Evolutionary conservation across 2,329 filamentous ascomycete genomes (phyloP).

Genomic region (Microsporum ferrugineum): DNA sequence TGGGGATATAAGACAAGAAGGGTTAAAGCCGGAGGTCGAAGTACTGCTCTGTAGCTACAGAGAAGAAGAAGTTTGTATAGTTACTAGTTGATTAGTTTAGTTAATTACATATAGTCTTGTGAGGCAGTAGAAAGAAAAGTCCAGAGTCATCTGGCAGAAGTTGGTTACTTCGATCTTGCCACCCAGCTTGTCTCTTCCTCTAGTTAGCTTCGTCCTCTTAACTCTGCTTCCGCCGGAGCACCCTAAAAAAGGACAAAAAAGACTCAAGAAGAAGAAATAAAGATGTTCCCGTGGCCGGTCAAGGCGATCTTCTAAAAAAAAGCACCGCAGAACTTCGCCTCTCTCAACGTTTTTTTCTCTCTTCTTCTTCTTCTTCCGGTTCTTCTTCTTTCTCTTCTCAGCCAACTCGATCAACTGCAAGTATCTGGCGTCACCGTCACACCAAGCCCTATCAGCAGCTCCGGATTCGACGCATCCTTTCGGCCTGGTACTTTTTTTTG

Average conservation of each 20-base stretch:
- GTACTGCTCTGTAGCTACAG: too few species aligned
- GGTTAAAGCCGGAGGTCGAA: too few species aligned
- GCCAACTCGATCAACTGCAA: background rate
- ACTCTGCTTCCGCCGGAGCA: too few species aligned
- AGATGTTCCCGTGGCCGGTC: conserved; percentile 10
- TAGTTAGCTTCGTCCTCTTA: too few species aligned
- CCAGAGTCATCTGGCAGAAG: too few species aligned
- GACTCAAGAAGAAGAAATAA: background rate
- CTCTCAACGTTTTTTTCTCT: conserved; percentile 4
- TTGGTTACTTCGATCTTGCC: too few species aligned
- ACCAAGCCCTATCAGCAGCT: background rate
- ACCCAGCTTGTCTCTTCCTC: too few species aligned
- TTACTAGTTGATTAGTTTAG: too few species aligned
- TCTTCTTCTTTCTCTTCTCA: background rate
- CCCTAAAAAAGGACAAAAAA: background rate
- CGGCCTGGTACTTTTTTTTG: background rate
- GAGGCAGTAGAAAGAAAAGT: too few species aligned
- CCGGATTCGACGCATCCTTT: background rate
- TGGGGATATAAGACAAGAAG: background rate
- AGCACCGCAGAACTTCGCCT: background rate
- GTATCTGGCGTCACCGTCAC: background rate
- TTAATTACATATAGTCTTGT: too few species aligned
- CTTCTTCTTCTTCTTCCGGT: background rate
- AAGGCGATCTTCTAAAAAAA: background rate
- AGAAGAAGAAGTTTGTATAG: too few species aligned